Evolutionary conservation across 345 rosid species (phyloP).

Genomic region (Geranium brycei): DNA sequence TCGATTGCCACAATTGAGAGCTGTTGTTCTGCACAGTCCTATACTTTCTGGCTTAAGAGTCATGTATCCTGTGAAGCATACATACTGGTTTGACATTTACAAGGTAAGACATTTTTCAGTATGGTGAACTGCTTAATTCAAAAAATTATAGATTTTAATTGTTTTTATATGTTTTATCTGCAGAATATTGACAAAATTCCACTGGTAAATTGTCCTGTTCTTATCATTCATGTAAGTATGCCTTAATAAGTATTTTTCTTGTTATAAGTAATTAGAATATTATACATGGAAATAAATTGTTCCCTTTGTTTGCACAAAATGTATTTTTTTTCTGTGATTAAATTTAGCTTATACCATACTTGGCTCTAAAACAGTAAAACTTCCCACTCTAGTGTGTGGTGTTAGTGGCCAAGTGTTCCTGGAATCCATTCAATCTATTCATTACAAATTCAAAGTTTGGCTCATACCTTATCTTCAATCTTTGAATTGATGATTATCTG

Average conservation of each 20-base stretch:
- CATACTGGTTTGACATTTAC: conserved; percentile 97
- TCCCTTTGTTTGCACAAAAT: neutral
- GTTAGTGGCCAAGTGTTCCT: too few species aligned
- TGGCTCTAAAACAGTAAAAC: too few species aligned
- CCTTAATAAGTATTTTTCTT: neutral
- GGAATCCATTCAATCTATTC: too few species aligned
- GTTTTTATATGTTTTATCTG: conserved; percentile 12
- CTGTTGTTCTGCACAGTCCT: conserved; percentile 91
- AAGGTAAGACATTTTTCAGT: conserved; percentile 37
- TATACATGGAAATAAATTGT: neutral
- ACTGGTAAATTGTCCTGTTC: conserved; percentile 82
- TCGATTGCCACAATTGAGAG: conserved; percentile 58
- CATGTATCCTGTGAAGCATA: conserved; percentile 92
- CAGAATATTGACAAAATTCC: conserved; percentile 98
- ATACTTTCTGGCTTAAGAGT: conserved; percentile 94
- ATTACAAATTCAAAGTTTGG: too few species aligned
- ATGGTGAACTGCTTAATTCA: neutral
- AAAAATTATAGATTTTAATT: too few species aligned
- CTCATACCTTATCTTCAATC: too few species aligned
- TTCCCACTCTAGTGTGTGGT: too few species aligned
- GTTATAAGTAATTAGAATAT: neutral
- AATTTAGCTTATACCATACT: too few species aligned
- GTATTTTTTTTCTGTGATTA: too few species aligned
- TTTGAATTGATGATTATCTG: too few species aligned
- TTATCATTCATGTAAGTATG: conserved; percentile 79